phyloP scores from a whole-genome alignment of 2,329 filamentous ascomycete species.

The Graphiopsis chlorocephala region DNA sequence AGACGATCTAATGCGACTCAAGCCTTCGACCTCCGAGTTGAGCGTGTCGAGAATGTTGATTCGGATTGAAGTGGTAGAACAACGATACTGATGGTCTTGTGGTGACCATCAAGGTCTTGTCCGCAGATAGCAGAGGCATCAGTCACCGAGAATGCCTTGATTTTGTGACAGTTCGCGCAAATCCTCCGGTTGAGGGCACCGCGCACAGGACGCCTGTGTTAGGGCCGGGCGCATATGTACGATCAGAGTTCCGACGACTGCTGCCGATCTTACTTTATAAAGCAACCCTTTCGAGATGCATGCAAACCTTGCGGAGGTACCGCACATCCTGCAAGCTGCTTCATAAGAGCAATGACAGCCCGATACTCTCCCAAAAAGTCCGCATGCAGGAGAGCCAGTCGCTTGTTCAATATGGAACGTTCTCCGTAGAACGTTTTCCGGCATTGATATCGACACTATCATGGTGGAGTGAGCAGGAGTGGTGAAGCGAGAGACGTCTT shows the following conservation, averaged over 20 bases:
- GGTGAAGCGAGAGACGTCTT: not conserved
- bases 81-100: not conserved
- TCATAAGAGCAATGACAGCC: not conserved
- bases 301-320: not conserved
- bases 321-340: not conserved
- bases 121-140: not conserved
- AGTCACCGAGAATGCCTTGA: not conserved
- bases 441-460: not conserved
- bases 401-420: too few relatives aligned
- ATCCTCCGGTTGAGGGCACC: not conserved
- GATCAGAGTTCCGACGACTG: not conserved
- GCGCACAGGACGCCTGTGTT: not conserved
- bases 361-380: not conserved
- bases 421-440: not conserved
- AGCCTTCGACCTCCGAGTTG: not conserved
- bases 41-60: not conserved
- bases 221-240: not conserved
- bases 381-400: not conserved
- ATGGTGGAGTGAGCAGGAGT: not conserved
- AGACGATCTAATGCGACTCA: not conserved
- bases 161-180: not conserved
- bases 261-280: not conserved
- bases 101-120: not conserved
- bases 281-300: not conserved
- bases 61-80: not conserved